Conservation (phyloP, 805 yeast species). For the Pichia californica region DNA sequence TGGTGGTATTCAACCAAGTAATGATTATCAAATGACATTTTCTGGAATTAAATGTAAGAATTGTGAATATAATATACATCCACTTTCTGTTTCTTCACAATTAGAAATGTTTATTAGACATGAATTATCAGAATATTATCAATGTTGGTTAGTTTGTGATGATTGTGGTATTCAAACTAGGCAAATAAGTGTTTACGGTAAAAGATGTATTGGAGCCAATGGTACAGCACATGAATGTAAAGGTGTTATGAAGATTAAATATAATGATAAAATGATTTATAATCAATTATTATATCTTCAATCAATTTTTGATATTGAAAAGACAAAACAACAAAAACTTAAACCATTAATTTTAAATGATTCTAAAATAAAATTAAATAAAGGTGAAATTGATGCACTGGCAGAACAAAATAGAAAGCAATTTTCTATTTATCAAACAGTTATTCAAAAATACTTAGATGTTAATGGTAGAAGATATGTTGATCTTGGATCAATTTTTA, state of each 20-base stretch:
- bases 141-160: slow-evolving; percentile 82
- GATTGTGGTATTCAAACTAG: slow-evolving; percentile 82
- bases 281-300: slow-evolving; percentile 78
- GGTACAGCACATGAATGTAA: slow-evolving; percentile 62
- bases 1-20: slow-evolving; percentile 68
- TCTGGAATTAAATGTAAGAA: slow-evolving; percentile 65
- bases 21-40: slow-evolving; percentile 52
- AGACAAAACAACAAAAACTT: slow-evolving; percentile 52
- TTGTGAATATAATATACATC: slow-evolving; percentile 49
- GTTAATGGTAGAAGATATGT: slow-evolving; percentile 89
- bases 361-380: slow-evolving; percentile 24
- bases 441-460: slow-evolving; percentile 64
- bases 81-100: slow-evolving; percentile 59
- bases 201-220: slow-evolving; percentile 64
- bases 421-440: slow-evolving; percentile 46
- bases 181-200: slow-evolving; percentile 85
- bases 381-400: slow-evolving; percentile 61
- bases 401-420: slow-evolving; percentile 71
- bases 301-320: slow-evolving; percentile 74
- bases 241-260: slow-evolving; percentile 75
- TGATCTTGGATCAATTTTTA: slow-evolving; percentile 73
- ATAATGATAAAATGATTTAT: slow-evolving; percentile 73
- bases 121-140: slow-evolving; percentile 70
- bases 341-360: slow-evolving; percentile 40
- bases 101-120: slow-evolving; percentile 65